Percentiles rank a stretch among this genome's conserved stretches.
Evolutionary conservation across 129 eudicot species (phyloP).

Genomic region (Flaveria sonorensis): DNA sequence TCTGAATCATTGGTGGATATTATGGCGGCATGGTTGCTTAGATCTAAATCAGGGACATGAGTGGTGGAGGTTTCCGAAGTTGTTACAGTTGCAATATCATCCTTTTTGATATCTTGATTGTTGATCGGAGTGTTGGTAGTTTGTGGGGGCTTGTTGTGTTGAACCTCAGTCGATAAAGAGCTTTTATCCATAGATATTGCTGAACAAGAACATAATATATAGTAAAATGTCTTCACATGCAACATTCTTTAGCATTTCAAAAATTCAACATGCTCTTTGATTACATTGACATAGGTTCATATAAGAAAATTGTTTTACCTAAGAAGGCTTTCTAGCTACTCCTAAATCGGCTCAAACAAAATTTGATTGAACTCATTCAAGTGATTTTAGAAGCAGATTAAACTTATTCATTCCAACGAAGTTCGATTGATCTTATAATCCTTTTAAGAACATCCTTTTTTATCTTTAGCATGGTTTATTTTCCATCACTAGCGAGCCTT

Average conservation of each 20-base stretch:
- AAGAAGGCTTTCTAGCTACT: too few species aligned
- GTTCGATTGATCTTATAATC: too few species aligned
- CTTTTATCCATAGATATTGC: background rate
- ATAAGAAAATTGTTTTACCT: too few species aligned
- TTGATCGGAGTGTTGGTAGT: background rate
- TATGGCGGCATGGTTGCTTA: background rate
- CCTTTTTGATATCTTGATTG: conserved; percentile 18
- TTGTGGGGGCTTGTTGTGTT: background rate
- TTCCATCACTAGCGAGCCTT: too few species aligned
- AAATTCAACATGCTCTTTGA: background rate
- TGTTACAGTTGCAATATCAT: background rate
- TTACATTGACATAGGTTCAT: too few species aligned
- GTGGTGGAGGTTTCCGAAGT: background rate
- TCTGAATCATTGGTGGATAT: background rate
- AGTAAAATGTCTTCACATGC: background rate
- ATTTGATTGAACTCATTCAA: too few species aligned
- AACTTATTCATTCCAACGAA: too few species aligned
- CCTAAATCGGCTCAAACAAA: too few species aligned
- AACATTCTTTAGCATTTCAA: background rate
- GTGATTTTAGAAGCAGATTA: too few species aligned
- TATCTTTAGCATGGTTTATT: too few species aligned
- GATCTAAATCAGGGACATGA: conserved; percentile 9
- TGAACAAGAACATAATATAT: conserved; percentile 19
- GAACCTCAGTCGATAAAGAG: conserved; percentile 12
- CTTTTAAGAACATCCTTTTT: too few species aligned